phyloP scores from a whole-genome alignment of 2,329 filamentous ascomycete species.

The Sordariomycetes sp. region DNA sequence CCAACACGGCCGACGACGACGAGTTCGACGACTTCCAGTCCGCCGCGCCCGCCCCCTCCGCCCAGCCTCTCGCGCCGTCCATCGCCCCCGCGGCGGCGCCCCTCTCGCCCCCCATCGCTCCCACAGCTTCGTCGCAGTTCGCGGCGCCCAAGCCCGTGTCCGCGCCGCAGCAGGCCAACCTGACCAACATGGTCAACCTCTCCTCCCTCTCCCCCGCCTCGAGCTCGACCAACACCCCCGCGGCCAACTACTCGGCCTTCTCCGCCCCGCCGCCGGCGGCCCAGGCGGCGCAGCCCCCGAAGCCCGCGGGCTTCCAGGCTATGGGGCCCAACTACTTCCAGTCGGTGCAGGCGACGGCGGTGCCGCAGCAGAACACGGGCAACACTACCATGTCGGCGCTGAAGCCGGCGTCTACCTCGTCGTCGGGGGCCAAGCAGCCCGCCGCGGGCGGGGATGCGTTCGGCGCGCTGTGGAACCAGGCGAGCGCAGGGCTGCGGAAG shows the following conservation, averaged over 20 bases:
- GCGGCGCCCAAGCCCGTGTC: conserved; percentile 75
- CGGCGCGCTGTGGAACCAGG: conserved; percentile 70
- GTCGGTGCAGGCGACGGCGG: conserved; percentile 44
- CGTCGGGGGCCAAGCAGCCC: conserved; percentile 33
- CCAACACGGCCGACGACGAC: conserved; percentile 54
- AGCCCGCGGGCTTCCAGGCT: conserved; percentile 25
- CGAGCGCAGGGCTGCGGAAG: conserved; percentile 66
- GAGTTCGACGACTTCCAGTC: conserved; percentile 98
- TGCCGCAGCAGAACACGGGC: conserved; percentile 17
- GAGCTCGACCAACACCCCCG: conserved; percentile 39
- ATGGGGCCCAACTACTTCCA: conserved; percentile 88
- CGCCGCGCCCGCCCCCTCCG: conserved; percentile 44
- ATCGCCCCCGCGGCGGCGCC: conserved; percentile 23
- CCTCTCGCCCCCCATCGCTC: conserved; percentile 31
- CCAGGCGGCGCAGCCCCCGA: conserved; percentile 7
- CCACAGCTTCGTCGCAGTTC: conserved; percentile 50
- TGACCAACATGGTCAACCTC: conserved; percentile 68
- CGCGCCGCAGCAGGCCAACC: conserved; percentile 65
- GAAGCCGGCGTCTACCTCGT: conserved; percentile 31
- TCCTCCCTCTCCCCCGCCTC: conserved; percentile 67
- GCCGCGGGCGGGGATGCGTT: conserved; percentile 70
- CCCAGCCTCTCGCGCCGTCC: conserved; percentile 20
- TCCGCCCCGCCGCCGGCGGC: conserved; percentile 28
- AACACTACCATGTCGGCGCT: conserved; percentile 26
- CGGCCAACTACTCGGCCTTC: conserved; percentile 53